Evolutionary conservation across 2,329 filamentous ascomycete species (phyloP), one percentile per base, ranked within the genome.

Genomic region (Polychaeton citri): DNA sequence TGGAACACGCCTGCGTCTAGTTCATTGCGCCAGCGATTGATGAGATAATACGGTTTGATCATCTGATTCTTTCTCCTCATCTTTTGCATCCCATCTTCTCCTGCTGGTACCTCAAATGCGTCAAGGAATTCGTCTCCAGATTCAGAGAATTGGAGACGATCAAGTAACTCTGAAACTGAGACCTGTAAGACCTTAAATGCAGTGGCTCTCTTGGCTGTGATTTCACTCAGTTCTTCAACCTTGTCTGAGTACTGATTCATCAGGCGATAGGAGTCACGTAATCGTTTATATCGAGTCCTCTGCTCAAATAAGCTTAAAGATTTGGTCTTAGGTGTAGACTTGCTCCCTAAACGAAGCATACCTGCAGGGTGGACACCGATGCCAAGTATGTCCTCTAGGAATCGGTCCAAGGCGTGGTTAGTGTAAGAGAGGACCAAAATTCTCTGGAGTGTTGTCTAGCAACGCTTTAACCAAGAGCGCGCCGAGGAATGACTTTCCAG

Each of bases 401-500:
- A 62, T 44, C 73, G 68, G 30, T 74, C 70, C 0, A 73, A 52
- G 0, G 69, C 68, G 46, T 72, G 67, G 39, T 72, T 72, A 1
- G 66, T 70, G 39, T 66, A 69, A 41, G 60, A 66, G 0, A 67
- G 53, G 0, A 86, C 69, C 0, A 87, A 60, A 0, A 85, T 69
- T 70, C 19, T 70, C 60, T 0, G 44, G 15, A 0, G 69, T 73
- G 4, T 63, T 46, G 1, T 70, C 50, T 15, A 74, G 55, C 0
- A 86, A 49, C 0, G 64, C 53, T 35, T 76, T 75, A 0, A 72
- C 69, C 1, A 78, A 60, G 2, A 80, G 57, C 0, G 79, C 74
- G 0, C 81, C 81, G 2, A 83, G 69, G 42, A 82, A 82, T 0
- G 79, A 83, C 44, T 87, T 87, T 1, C 81, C 81, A 0, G 79